phyloP scores from a whole-genome alignment of 345 rosid species.

The Salix koriyanagi region DNA sequence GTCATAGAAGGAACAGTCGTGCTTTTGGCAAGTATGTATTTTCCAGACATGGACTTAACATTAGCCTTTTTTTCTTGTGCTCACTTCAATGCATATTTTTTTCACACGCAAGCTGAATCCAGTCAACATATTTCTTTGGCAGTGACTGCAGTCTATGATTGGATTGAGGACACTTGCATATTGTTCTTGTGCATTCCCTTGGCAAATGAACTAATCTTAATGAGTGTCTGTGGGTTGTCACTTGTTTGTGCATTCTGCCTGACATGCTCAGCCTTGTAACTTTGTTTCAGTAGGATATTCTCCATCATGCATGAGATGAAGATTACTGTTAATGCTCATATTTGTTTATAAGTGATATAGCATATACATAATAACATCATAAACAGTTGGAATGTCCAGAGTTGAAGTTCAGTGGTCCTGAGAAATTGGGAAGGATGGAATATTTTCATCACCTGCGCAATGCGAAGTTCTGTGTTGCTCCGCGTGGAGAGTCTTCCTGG shows the following conservation, averaged over 20 bases:
- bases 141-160: background rate
- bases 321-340: background rate
- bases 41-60: background rate
- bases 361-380: conserved; percentile 22
- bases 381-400: conserved; percentile 95
- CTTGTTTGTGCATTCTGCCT: background rate
- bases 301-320: background rate
- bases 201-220: background rate
- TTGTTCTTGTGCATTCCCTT: conserved; percentile 6
- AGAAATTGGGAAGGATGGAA: conserved; percentile 69
- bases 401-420: conserved; percentile 82
- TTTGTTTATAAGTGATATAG: background rate
- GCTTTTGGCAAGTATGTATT: background rate
- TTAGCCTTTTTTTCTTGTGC: background rate
- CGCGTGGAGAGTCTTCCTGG: conserved; percentile 98
- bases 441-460: conserved; percentile 86
- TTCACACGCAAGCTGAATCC: background rate
- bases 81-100: background rate
- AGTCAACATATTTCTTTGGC: background rate
- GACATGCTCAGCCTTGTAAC: background rate
- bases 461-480: conserved; percentile 95
- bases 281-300: background rate
- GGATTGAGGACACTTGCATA: background rate
- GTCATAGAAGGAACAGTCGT: background rate
- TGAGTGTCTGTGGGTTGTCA: background rate